Percentiles rank a stretch among this genome's conserved stretches.
Evolutionary conservation across 140 eudicot species (phyloP).

Genomic region (Artemisia princeps): DNA sequence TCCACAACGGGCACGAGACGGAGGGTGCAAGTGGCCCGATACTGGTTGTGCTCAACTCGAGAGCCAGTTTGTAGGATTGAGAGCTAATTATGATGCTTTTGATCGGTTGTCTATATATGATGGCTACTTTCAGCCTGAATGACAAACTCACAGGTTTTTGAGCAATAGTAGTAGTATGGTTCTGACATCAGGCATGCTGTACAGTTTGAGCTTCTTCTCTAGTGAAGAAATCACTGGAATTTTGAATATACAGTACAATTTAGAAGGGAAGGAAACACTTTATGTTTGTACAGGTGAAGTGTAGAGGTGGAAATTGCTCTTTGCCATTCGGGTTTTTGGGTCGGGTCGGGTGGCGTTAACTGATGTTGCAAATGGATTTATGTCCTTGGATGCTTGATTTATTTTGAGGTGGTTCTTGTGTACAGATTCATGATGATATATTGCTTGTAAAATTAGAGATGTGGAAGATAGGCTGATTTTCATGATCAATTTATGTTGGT

Average conservation of each 20-base stretch:
- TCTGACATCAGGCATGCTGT: slow-evolving; percentile 30
- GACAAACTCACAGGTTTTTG: slow-evolving; percentile 15
- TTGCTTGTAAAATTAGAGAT: slow-evolving; percentile 14
- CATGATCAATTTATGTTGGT: slow-evolving; percentile 22
- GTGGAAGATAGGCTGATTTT: slow-evolving; percentile 21
- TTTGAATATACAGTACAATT: neutral
- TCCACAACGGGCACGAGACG: slow-evolving; percentile 67
- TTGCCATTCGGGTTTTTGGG: neutral
- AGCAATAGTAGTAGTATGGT: slow-evolving; percentile 22
- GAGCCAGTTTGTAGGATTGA: slow-evolving; percentile 81
- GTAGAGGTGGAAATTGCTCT: slow-evolving; percentile 2
- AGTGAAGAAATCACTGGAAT: neutral
- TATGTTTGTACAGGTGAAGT: slow-evolving; percentile 25
- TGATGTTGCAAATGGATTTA: slow-evolving; percentile 19
- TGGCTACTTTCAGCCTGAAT: slow-evolving; percentile 66
- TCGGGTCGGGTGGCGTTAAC: neutral
- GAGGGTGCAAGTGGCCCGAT: slow-evolving; percentile 89
- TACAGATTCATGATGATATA: slow-evolving; percentile 23
- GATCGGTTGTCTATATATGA: slow-evolving; percentile 77
- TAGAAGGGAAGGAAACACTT: slow-evolving; percentile 2
- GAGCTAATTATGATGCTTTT: slow-evolving; percentile 85
- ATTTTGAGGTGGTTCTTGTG: slow-evolving; percentile 13
- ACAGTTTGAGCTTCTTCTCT: slow-evolving; percentile 27
- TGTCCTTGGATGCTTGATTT: neutral
- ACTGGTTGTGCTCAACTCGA: slow-evolving; percentile 88